A percentile compares a stretch with the other conserved stretches of the same genome.
Evolutionary conservation across 495 filamentous ascomycete genomes (phyloP).

Genomic region (Xylaria castorea): DNA sequence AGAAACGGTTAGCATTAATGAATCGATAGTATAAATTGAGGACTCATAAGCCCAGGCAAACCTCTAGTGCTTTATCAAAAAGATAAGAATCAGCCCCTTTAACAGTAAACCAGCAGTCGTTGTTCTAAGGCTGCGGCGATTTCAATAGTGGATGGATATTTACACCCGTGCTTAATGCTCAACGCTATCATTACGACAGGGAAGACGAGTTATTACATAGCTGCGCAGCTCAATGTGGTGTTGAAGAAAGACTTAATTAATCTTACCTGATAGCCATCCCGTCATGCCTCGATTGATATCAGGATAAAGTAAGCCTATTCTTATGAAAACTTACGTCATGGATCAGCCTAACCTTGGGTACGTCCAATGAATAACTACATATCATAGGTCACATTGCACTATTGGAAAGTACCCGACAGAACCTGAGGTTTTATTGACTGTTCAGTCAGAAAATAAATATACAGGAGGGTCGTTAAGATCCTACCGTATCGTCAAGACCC

Average conservation of each 20-base stretch:
- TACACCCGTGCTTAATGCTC: background rate
- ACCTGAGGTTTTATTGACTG: background rate
- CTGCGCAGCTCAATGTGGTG: background rate
- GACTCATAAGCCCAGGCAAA: background rate
- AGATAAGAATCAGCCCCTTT: background rate
- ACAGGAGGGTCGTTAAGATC: background rate
- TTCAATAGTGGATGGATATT: background rate
- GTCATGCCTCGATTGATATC: background rate
- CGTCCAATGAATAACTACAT: background rate
- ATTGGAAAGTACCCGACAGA: background rate
- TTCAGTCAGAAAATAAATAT: background rate
- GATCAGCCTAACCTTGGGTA: background rate
- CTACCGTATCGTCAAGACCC: background rate
- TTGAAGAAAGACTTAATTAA: background rate
- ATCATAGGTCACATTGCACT: background rate
- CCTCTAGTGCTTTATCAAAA: background rate
- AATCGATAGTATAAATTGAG: background rate
- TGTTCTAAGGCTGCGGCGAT: background rate
- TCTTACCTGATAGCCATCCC: background rate
- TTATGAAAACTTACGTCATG: background rate
- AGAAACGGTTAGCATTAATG: background rate
- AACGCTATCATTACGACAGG: background rate
- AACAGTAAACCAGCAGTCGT: background rate
- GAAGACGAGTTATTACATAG: background rate
- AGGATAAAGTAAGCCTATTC: background rate